Evolutionary conservation across 345 rosid genomes (phyloP).

Genomic region (Viola odorata): DNA sequence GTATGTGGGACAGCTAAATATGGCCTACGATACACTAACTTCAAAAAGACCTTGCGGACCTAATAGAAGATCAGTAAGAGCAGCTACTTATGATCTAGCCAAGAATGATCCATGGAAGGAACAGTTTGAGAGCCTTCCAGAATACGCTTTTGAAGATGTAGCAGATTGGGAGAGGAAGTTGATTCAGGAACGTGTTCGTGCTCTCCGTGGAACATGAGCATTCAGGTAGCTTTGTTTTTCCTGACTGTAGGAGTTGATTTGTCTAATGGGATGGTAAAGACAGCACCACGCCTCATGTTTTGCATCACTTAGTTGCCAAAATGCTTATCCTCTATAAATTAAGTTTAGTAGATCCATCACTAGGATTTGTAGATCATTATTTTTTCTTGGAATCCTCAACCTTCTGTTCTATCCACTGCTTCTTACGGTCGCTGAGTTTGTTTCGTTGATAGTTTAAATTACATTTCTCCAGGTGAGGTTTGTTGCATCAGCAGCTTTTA

Average conservation of each 20-base stretch:
- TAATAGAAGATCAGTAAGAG: constrained; percentile 62
- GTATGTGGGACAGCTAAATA: constrained; percentile 43
- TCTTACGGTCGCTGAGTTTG: no score
- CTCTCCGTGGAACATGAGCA: constrained; percentile 55
- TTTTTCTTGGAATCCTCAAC: no score
- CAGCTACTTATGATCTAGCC: constrained; percentile 81
- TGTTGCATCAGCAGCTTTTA: no score
- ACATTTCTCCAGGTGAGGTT: no score
- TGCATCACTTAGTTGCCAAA: no score
- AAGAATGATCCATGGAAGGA: constrained; percentile 78
- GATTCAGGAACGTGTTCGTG: constrained; percentile 59
- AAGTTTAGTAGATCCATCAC: background rate
- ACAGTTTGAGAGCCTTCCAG: constrained; percentile 74
- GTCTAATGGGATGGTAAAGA: no score
- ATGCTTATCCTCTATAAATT: no score
- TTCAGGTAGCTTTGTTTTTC: constrained; percentile 9
- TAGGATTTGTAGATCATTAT: no score
- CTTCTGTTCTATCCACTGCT: no score
- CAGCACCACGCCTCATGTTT: no score
- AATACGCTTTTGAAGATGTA: constrained; percentile 61
- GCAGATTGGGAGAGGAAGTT: constrained; percentile 90
- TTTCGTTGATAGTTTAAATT: no score
- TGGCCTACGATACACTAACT: constrained; percentile 61
- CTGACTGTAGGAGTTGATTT: no score
- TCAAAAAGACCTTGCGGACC: constrained; percentile 85